These are phyloP conservation scores for Aspergillus sclerotioniger DNA, from an alignment of 495 filamentous ascomycete genomes.

Conservation along the genomic window DNA sequence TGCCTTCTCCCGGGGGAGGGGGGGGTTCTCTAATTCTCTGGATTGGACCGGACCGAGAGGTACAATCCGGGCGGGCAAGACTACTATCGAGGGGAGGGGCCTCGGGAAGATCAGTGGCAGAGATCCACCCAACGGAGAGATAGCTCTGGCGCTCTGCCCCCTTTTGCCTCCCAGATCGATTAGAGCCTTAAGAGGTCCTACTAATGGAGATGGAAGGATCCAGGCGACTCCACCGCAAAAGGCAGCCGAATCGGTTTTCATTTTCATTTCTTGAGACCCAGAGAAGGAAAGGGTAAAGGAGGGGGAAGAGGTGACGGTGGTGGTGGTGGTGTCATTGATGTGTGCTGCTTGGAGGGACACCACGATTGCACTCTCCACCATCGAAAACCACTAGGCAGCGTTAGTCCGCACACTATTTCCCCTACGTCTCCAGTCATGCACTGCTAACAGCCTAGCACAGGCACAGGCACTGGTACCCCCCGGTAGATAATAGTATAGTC, in stretches of 20 bases:
- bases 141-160: conserved; percentile 2
- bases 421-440: conserved; percentile 10
- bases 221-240: not conserved
- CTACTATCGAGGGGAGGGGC: conserved; percentile 9
- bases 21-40: not conserved
- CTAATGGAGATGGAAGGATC: conserved; percentile 4
- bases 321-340: no score
- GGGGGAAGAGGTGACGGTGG: not conserved
- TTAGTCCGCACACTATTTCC: conserved; percentile 14
- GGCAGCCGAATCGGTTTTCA: not conserved
- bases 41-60: not conserved
- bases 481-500: not conserved
- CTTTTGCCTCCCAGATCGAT: conserved; percentile 12
- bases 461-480: not conserved
- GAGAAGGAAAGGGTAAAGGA: not conserved
- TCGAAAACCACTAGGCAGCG: not conserved
- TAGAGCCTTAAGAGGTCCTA: not conserved
- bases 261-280: not conserved
- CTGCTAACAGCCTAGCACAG: no score
- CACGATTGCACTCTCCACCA: not conserved
- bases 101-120: conserved; percentile 12
- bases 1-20: not conserved
- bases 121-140: conserved; percentile 9
- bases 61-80: conserved; percentile 7
- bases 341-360: not conserved